Percentiles rank a stretch among this genome's conserved stretches.
phyloP scores from a whole-genome alignment of 345 rosid species.

The Leavenworthia alabamica region DNA sequence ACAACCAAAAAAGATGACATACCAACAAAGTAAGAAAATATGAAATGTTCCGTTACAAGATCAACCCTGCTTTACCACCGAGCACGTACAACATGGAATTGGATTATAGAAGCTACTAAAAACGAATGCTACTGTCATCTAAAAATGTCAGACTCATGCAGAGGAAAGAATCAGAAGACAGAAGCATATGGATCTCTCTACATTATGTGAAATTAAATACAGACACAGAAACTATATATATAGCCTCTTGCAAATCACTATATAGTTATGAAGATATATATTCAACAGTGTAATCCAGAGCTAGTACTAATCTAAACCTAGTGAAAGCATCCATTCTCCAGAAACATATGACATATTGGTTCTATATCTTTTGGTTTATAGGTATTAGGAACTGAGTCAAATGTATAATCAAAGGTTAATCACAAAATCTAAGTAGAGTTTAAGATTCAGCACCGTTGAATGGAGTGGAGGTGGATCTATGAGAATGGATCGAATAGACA shows the following conservation, averaged over 20 bases:
- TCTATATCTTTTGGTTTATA: neutral
- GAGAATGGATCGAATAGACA: slow-evolving; percentile 55
- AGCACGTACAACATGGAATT: too few relatives aligned
- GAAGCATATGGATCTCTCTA: neutral
- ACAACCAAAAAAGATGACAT: neutral
- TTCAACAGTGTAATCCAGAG: neutral
- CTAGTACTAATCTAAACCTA: neutral
- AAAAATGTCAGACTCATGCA: neutral
- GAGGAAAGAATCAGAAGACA: slow-evolving; percentile 1
- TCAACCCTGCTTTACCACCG: too few relatives aligned
- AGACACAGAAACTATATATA: neutral
- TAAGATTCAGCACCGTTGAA: slow-evolving; percentile 47
- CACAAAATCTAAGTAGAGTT: too few relatives aligned
- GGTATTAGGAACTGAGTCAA: neutral
- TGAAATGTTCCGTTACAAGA: too few relatives aligned
- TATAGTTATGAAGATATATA: neutral
- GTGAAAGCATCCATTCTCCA: neutral
- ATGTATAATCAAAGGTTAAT: neutral
- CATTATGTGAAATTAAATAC: neutral
- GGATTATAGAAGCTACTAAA: too few relatives aligned
- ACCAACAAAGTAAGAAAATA: too few relatives aligned
- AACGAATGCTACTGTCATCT: neutral
- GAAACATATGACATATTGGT: neutral
- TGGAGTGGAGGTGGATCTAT: slow-evolving; percentile 58
- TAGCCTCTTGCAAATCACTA: neutral